Evolutionary conservation across 192 early-diverging fungal species (phyloP).

Genomic region (Umbelopsis ramanniana): DNA sequence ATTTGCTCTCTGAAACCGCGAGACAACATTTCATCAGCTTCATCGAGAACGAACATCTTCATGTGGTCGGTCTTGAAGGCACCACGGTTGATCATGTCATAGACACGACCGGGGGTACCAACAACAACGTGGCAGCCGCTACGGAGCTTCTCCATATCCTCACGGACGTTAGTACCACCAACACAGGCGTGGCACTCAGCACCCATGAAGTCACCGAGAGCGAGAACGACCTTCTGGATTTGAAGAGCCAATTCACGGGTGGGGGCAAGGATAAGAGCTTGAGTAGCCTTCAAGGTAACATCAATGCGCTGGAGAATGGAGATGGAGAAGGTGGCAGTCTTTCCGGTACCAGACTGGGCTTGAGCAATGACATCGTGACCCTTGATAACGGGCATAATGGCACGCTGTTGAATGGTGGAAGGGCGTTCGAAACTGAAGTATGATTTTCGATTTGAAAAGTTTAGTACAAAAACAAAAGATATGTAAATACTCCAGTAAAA

Average conservation of each 20-base stretch:
- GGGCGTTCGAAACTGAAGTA: constrained; percentile 89
- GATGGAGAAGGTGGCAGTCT: constrained; percentile 97
- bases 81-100: constrained; percentile 94
- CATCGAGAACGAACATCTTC: constrained; percentile 96
- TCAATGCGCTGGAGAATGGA: constrained; percentile 91
- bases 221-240: constrained; percentile 90
- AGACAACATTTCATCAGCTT: constrained; percentile 95
- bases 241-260: constrained; percentile 97
- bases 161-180: constrained; percentile 89
- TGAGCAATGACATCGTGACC: constrained; percentile 96
- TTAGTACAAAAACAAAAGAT: neutral
- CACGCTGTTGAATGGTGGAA: constrained; percentile 95
- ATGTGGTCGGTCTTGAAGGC: constrained; percentile 80
- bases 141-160: constrained; percentile 93
- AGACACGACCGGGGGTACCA: constrained; percentile 95
- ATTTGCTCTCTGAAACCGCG: constrained; percentile 98
- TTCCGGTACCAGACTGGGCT: constrained; percentile 98
- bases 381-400: constrained; percentile 86
- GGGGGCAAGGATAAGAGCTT: constrained; percentile 92
- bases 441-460: no score
- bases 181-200: constrained; percentile 96
- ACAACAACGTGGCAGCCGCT: constrained; percentile 91
- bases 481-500: neutral
- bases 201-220: constrained; percentile 97
- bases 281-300: constrained; percentile 84